These are phyloP conservation scores for Gomphus sp. DNA, from an alignment of 1,284 basidiomycete species.

Conservation along the genomic window DNA sequence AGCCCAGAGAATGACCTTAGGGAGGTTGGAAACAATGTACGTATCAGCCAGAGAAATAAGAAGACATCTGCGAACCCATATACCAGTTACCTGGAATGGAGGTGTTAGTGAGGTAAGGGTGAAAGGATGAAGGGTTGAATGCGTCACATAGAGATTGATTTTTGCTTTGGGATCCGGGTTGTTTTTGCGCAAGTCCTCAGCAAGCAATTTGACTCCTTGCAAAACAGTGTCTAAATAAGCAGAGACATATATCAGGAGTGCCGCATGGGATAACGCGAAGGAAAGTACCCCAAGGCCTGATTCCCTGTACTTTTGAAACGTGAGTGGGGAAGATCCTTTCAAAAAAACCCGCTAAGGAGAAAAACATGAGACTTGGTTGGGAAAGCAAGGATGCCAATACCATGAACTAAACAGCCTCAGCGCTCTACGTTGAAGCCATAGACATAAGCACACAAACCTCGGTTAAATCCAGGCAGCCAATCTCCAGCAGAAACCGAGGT, in stretches of 20 bases:
- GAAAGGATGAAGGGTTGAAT: neutral
- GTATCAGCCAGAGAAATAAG: neutral
- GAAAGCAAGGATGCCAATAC: neutral
- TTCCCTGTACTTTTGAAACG: constrained; percentile 6
- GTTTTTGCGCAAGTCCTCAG: constrained; percentile 9
- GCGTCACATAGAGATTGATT: constrained; percentile 14
- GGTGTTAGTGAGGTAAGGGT: neutral
- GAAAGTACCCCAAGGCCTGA: constrained; percentile 12
- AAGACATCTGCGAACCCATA: neutral
- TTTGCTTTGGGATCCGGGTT: constrained; percentile 11
- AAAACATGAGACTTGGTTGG: neutral
- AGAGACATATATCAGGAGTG: neutral
- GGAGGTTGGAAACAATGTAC: constrained; percentile 10
- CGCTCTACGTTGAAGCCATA: neutral
- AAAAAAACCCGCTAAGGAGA: constrained; percentile 16
- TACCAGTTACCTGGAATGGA: neutral
- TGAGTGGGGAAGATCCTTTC: constrained; percentile 17
- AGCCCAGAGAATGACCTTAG: constrained; percentile 22
- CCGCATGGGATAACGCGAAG: neutral
- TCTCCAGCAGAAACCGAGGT: constrained; percentile 12
- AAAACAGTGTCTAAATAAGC: constrained; percentile 13
- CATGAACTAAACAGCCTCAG: constrained; percentile 14
- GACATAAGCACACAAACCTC: constrained; percentile 11
- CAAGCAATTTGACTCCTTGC: constrained; percentile 12
- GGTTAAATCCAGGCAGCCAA: constrained; percentile 17